A percentile compares a stretch with the other conserved stretches of the same genome.
Conservation (phyloP, 371 early-diverging fungal species). For the Mucor ambiguus region DNA sequence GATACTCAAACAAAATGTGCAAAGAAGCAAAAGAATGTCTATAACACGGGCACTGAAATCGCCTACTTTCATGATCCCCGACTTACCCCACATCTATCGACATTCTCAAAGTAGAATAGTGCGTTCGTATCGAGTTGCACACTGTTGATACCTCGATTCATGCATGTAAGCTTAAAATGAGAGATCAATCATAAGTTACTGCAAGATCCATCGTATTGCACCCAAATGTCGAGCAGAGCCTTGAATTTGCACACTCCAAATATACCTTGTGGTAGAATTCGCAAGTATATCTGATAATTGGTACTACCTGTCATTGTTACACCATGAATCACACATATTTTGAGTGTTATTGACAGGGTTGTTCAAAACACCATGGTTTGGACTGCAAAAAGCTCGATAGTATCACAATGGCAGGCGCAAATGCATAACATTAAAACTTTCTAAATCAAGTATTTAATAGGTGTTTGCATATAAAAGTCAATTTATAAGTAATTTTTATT, state of each 20-base stretch:
- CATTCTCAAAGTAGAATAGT: not conserved
- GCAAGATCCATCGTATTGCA: not conserved
- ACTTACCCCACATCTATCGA: not conserved
- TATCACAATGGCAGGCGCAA: not conserved
- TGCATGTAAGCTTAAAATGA: not conserved
- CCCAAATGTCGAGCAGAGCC: not conserved
- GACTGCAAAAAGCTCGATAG: not conserved
- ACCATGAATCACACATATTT: not conserved
- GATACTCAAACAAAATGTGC: not conserved
- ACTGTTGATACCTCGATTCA: not conserved
- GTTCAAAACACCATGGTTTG: not conserved
- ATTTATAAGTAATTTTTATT: slow-evolving; percentile 1
- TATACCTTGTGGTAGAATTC: not conserved
- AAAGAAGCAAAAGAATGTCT: not conserved
- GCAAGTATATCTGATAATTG: not conserved
- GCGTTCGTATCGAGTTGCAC: not conserved
- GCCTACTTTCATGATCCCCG: not conserved
- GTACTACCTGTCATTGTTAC: not conserved
- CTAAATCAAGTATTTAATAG: not conserved
- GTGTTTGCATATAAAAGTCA: not conserved
- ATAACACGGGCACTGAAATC: not conserved
- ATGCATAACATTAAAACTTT: not conserved
- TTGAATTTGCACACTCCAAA: not conserved
- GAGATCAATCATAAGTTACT: not conserved
- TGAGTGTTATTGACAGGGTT: not conserved